Percentiles rank a stretch among this genome's conserved stretches.
Conservation (phyloP, 345 rosid species). For the Microcos paniculata region DNA sequence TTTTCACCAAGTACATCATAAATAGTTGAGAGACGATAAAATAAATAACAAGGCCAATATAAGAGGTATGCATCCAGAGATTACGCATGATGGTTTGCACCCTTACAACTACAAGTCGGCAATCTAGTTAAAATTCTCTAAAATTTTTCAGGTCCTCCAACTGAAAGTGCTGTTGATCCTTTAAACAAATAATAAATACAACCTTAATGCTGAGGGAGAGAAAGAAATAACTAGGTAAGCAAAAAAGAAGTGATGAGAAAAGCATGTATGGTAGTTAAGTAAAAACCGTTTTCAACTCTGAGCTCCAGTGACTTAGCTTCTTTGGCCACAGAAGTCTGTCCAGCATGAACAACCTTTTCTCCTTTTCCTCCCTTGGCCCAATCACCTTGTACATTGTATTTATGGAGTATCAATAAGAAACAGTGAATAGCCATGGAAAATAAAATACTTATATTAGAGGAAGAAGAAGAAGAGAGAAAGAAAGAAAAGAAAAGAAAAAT, state of each 20-base stretch:
- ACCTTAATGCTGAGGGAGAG: not conserved
- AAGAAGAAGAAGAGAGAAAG: too few relatives aligned
- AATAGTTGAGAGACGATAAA: not conserved
- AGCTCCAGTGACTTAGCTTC: conserved; percentile 60
- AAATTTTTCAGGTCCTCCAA: not conserved
- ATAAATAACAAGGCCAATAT: not conserved
- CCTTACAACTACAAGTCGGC: not conserved
- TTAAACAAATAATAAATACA: not conserved
- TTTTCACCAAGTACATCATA: not conserved
- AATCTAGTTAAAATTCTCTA: not conserved
- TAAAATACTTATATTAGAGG: conserved; percentile 9
- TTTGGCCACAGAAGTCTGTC: conserved; percentile 39
- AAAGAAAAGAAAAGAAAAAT: too few relatives aligned
- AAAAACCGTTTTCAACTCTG: conserved; percentile 57
- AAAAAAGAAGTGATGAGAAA: not conserved
- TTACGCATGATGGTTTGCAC: not conserved
- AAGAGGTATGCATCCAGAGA: not conserved
- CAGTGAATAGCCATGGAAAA: conserved; percentile 5
- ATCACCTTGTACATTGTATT: conserved; percentile 28
- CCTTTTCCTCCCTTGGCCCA: conserved; percentile 57
- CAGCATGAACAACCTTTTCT: conserved; percentile 37
- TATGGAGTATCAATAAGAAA: conserved; percentile 10
- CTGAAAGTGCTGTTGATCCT: not conserved
- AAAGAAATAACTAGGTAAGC: conserved; percentile 1
- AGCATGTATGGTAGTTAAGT: conserved; percentile 1